These are phyloP conservation scores for Chaetomidium leptoderma DNA, from an alignment of 495 filamentous ascomycete genomes.

Conservation along the genomic window DNA sequence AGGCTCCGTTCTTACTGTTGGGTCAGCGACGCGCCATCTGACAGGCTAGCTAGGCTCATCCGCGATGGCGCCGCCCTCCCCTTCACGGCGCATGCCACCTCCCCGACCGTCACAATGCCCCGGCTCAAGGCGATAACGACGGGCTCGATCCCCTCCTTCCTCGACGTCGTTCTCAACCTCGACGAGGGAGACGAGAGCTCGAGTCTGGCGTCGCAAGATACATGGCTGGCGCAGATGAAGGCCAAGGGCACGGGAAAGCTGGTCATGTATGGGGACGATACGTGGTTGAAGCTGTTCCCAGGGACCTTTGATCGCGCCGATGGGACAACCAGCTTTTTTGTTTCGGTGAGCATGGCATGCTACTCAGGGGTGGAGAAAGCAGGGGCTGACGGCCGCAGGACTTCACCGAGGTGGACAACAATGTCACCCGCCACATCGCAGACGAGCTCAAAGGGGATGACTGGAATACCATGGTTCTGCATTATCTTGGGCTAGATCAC, in stretches of 20 bases:
- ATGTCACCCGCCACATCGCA: slow-evolving; percentile 88
- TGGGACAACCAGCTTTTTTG: slow-evolving; percentile 96
- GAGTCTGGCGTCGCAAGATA: slow-evolving; percentile 81
- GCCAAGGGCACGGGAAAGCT: slow-evolving; percentile 64
- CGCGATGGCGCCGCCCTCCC: slow-evolving; percentile 75
- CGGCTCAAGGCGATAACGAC: slow-evolving; percentile 96
- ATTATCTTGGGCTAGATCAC: slow-evolving; percentile 95
- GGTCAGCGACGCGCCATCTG: background rate
- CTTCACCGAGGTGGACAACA: slow-evolving; percentile 95
- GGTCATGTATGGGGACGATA: slow-evolving; percentile 97
- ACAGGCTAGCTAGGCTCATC: slow-evolving; percentile 62
- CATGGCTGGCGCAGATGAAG: slow-evolving; percentile 90
- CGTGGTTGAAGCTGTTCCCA: slow-evolving; percentile 96
- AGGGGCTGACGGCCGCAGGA: slow-evolving; percentile 55
- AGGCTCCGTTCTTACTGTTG: slow-evolving; percentile 20
- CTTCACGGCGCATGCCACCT: slow-evolving; percentile 92
- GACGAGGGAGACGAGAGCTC: slow-evolving; percentile 89
- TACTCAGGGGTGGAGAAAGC: background rate
- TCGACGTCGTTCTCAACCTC: slow-evolving; percentile 95
- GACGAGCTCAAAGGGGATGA: slow-evolving; percentile 69
- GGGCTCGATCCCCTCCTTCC: slow-evolving; percentile 91
- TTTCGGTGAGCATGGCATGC: slow-evolving; percentile 66
- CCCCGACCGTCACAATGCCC: slow-evolving; percentile 98
- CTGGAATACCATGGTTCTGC: slow-evolving; percentile 91
- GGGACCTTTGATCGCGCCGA: slow-evolving; percentile 77